Base-by-base conservation (phyloP, 495 filamentous ascomycete genomes). In the Bombardia bombarda region DNA sequence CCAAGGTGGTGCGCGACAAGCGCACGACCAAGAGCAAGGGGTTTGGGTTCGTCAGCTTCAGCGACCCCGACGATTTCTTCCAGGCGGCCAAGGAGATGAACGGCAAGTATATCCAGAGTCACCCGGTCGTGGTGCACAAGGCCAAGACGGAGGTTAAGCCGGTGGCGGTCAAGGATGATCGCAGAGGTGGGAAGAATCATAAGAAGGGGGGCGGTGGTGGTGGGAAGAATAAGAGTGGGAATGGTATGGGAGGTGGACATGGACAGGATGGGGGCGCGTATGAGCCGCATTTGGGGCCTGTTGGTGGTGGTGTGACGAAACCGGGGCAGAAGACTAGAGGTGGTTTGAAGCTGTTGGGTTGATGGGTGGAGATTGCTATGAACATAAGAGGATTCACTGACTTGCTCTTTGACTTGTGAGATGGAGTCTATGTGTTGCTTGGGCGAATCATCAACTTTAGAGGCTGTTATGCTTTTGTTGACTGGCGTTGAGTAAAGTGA, bases 101-200 rank as follows among this genome's bases (percentile, higher is more conserved):
- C 60, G 89, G 90, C 35, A 97, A 98, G 69, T 98, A 98, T 60
- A 97, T 98, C 61, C 92, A 93, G 30, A 94, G 87, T 55, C 92
- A 97, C 63, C 92, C 92, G 1, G 80, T 98, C 7, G 68, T 86
- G 32, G 70, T 97, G 46, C 80, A 83, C 61, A 82, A 89, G 55
- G 86, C 85, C 55, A 95, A 81, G 36, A 95, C 93, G 20, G 90
- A 97, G 66, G 82, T 97, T 56, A 85, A 83, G 50, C 79, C 84
- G 13, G 71, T 76, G 18, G 68, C 72, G 24, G 49, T 61, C 37
- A 69, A 66, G 52, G 65, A 72, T 25, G 58, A 67, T 17, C 41
- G 57, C 30, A 63, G 58, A 36, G 60, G 56, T 32, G 52, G 44
- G 39, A 60, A 60, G 45, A 57, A 61, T 12, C 38, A 64, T 12